Conservation (phyloP, 2,329 filamentous ascomycete species). For the Aspergillus pseudotamarii region DNA sequence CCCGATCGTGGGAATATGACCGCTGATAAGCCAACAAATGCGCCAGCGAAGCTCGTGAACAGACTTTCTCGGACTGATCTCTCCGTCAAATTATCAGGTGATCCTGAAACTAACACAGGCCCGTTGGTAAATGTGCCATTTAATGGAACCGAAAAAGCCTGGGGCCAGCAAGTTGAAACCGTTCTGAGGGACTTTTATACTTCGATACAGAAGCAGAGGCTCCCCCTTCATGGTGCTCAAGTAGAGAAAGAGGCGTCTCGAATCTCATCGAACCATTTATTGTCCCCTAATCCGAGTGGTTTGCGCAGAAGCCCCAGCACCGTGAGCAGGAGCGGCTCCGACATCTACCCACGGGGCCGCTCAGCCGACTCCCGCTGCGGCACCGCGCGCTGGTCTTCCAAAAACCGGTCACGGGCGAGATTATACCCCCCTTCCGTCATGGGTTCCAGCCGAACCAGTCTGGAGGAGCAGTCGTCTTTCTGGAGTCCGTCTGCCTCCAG, state of each 20-base stretch:
- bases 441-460: slow-evolving; percentile 88
- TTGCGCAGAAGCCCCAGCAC: slow-evolving; percentile 87
- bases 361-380: slow-evolving; percentile 65
- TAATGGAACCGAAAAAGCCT: slow-evolving; percentile 72
- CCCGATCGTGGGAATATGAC: slow-evolving; percentile 21
- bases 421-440: slow-evolving; percentile 77
- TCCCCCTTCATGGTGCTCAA: slow-evolving; percentile 79
- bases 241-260: slow-evolving; percentile 43
- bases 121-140: slow-evolving; percentile 78
- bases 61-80: slow-evolving; percentile 30
- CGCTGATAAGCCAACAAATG: slow-evolving; percentile 21
- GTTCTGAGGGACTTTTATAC: slow-evolving; percentile 89
- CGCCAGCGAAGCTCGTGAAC: slow-evolving; percentile 28
- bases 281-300: slow-evolving; percentile 67
- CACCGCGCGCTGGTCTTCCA: slow-evolving; percentile 77
- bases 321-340: slow-evolving; percentile 89
- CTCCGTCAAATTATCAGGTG: slow-evolving; percentile 31
- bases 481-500: slow-evolving; percentile 93
- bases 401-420: slow-evolving; percentile 79
- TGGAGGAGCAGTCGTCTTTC: slow-evolving; percentile 86
- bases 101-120: slow-evolving; percentile 49
- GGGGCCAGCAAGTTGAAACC: slow-evolving; percentile 87
- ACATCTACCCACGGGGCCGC: slow-evolving; percentile 71
- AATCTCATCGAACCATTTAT: slow-evolving; percentile 61
- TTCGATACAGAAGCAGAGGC: slow-evolving; percentile 82